Evolutionary conservation across 2,329 filamentous ascomycete genomes (phyloP), one percentile per base, ranked within the genome.

Genomic region (Cladophialophora psammophila): DNA sequence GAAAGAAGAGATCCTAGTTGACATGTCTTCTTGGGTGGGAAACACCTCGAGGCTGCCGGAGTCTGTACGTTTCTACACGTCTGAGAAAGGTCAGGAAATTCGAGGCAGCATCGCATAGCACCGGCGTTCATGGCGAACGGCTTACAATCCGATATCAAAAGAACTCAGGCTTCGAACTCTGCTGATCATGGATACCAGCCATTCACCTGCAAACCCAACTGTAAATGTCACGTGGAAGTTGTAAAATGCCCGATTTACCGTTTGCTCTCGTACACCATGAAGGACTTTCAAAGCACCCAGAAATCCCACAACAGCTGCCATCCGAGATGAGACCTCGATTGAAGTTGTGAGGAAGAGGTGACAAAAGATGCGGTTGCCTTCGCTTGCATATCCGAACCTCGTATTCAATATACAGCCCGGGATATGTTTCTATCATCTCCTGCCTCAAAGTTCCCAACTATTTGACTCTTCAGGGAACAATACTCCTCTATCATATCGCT

Each of bases 51-150:
- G 20, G 18, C 45, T 50, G 36, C 35, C 20, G 50, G 26, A 35
- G 31, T 36, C 31, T 40, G 18, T 34, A 54, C 6, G 34, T 50
- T 50, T 50, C 45, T 50, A 50, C 45, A 50, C 10, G 45, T 50
- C 45, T 26, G 45, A 42, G 26, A 58, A 68, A 60, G 67, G 60
- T 55, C 40, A 61, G 55, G 59, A 61, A 31, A 59, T 18, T 58
- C n/a, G 15, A 40, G 38, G 32, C 55, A 40, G 48, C 35, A 67
- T 56, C 54, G 68, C 68, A 70, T 70, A 70, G 68, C 68, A 70
- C 65, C 54, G 68, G 68, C 66, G 68, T 70, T 68, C 26, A 63
- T 56, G 66, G 66, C 45, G 45, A 50, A 50, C 45, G 45, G 20
- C 15, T 26, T 7, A 8, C 45, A 42, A 26, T 50, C 18, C 45